These are phyloP conservation scores for Glycine tomentella DNA, from an alignment of 306 rosid genomes.

Conservation along the genomic window DNA sequence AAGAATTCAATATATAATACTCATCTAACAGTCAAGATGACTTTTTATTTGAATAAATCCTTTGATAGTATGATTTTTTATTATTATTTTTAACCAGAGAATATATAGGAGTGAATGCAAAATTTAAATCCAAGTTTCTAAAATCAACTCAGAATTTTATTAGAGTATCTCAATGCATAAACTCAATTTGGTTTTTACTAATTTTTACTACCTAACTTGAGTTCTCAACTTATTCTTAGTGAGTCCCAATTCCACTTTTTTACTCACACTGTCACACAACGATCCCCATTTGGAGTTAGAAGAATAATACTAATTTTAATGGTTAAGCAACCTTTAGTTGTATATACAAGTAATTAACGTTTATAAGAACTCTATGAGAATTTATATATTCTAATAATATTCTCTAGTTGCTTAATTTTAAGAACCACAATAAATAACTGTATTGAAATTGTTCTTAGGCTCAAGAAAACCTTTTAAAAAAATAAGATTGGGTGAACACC, in stretches of 20 bases:
- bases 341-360: too few relatives aligned
- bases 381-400: too few relatives aligned
- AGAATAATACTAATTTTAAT: too few relatives aligned
- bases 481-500: not conserved
- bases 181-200: too few relatives aligned
- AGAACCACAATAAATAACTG: too few relatives aligned
- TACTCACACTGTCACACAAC: not conserved
- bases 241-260: too few relatives aligned
- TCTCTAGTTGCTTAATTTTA: not conserved
- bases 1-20: not conserved
- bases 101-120: not conserved
- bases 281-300: not conserved
- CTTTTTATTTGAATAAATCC: not conserved
- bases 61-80: not conserved
- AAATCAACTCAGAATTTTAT: not conserved
- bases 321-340: not conserved
- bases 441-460: too few relatives aligned
- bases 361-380: too few relatives aligned
- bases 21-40: not conserved
- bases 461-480: too few relatives aligned
- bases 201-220: too few relatives aligned
- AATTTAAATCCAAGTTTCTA: not conserved
- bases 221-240: too few relatives aligned
- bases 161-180: not conserved
- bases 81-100: not conserved